Base-by-base conservation (phyloP, 345 rosid species). In the Citrus unshiu region DNA sequence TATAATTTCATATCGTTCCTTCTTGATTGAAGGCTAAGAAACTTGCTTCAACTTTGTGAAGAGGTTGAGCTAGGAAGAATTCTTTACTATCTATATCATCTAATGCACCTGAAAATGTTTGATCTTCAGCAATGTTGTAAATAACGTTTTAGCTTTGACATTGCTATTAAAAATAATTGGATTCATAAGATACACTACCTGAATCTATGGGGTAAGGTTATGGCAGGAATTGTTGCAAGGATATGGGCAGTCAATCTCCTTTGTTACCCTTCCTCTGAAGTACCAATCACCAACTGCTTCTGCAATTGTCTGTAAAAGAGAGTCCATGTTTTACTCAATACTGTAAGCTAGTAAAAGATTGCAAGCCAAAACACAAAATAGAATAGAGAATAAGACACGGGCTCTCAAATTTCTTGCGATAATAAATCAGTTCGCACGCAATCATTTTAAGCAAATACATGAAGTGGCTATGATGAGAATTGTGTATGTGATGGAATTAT, bases 281-380 rank as follows among this genome's bases (percentile, higher is more conserved):
- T 95, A 95, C 99, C 98, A 95, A 82, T 93, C 96, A 29, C 99
- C 99, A 14, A 93, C 97, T 32, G 97, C 87, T 80, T 77, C 86
- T 77, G 98, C 93, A 78, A 95, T 92, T 29, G 93, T 88, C 99
- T 92, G 91, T 46, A 64, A 75, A 51, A 73, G 5, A 54, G 21
- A 19, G 40, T 68, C 27, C 18, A 43, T 14, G 61, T 69, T 24
- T 73, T 37, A 70, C 30, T 59, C 64, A 19, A 66, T 22, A 40
- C 21, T 46, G 57, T 25, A 68, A 21, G 6, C 25, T 19, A 2
- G 30, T 46, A 35, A 30, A 25, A 61, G 30, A 46, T 14, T 59
- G 40, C 7, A 5, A 32, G 4, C 21, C 13, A 8, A 66, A 40
- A 13, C 3, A 51, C 2, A 54, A 54, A 22, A 27, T 21, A 6